Conservation (phyloP, 1,284 basidiomycete species). For the Lentinula novae-zelandiae region DNA sequence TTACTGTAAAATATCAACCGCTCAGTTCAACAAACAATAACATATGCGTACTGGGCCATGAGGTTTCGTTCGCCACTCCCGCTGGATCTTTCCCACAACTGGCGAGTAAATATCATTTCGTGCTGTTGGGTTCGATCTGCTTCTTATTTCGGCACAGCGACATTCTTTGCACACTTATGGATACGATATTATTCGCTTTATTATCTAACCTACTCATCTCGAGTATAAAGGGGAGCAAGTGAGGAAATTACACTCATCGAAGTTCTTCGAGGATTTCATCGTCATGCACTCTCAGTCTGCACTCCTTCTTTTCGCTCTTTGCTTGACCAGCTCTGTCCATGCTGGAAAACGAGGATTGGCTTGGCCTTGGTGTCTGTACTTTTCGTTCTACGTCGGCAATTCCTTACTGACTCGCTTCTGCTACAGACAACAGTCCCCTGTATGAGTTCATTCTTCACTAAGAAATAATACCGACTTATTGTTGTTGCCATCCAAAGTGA, state of each 20-base stretch:
- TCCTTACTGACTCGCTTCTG: background rate
- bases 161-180: background rate
- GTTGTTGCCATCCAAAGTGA: constrained; percentile 18
- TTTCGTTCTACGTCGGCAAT: background rate
- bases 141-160: background rate
- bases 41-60: background rate
- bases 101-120: background rate
- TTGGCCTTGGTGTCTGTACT: constrained; percentile 17
- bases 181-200: background rate
- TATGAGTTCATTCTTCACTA: background rate
- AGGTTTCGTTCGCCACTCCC: background rate
- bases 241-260: background rate
- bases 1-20: too few species aligned
- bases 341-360: constrained; percentile 17
- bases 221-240: background rate
- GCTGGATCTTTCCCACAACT: background rate
- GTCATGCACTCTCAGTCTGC: constrained; percentile 3
- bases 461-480: background rate
- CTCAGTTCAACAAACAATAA: background rate
- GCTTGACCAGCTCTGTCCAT: constrained; percentile 2
- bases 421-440: constrained; percentile 14
- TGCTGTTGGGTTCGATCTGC: background rate
- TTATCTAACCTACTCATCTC: background rate
- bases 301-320: constrained; percentile 9
- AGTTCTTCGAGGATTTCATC: background rate